Conservation (phyloP, 2,329 filamentous ascomycete species). For the Mariannaea elegans region DNA sequence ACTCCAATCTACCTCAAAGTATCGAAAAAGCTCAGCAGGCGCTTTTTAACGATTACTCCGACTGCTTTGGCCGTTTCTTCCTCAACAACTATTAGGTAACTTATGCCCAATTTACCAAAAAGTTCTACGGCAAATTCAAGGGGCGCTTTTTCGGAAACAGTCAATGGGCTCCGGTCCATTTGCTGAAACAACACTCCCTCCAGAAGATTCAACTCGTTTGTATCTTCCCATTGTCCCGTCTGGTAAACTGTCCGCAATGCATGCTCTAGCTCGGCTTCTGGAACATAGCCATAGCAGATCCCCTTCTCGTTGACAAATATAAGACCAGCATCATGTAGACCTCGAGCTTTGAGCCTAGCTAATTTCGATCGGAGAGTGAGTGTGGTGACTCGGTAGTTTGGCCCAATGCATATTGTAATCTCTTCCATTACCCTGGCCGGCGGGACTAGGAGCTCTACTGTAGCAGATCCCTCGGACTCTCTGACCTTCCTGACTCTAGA, state of each 20-base stretch:
- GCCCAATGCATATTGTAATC: not conserved
- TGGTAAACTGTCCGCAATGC: not conserved
- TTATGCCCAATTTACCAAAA: slow-evolving; percentile 13
- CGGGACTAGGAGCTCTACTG: slow-evolving; percentile 5
- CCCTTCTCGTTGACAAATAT: slow-evolving; percentile 11
- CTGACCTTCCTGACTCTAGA: slow-evolving; percentile 2
- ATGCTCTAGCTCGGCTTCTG: slow-evolving; percentile 6
- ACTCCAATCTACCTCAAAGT: slow-evolving; percentile 4
- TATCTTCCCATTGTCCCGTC: not conserved
- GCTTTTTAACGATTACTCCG: slow-evolving; percentile 8
- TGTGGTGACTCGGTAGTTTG: not conserved
- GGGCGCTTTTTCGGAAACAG: slow-evolving; percentile 7
- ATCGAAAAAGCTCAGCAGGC: slow-evolving; percentile 10
- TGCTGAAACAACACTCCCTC: not conserved
- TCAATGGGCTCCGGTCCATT: slow-evolving; percentile 13
- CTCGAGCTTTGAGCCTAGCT: not conserved
- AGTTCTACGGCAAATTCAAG: slow-evolving; percentile 25
- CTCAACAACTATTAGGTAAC: slow-evolving; percentile 10
- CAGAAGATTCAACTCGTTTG: slow-evolving; percentile 4
- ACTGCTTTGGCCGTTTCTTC: slow-evolving; percentile 16
- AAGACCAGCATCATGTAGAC: slow-evolving; percentile 13
- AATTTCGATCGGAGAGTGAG: slow-evolving; percentile 10
- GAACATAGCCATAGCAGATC: slow-evolving; percentile 8
- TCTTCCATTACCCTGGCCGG: not conserved
- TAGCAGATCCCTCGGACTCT: slow-evolving; percentile 13